Evolutionary conservation across 768 basidiomycete species (phyloP), one percentile per base, ranked within the genome.

Genomic region (Cubamyces sp.): DNA sequence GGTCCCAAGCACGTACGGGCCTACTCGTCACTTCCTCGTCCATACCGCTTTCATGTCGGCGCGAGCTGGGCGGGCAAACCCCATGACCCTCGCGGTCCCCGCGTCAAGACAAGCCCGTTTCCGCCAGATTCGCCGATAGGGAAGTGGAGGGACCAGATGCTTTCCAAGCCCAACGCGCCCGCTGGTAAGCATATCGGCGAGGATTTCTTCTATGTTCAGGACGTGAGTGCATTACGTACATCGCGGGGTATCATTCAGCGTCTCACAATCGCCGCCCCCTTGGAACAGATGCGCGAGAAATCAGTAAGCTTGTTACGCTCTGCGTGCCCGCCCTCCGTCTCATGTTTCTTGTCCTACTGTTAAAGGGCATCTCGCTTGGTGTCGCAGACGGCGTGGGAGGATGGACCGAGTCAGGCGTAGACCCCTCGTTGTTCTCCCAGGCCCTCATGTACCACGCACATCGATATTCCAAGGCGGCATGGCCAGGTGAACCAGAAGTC

Each of bases 351-450:
- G 55, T 43, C 21, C 54, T 19, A 45, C 54, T 49, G 60, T 28
- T 61, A 42, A 48, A 92, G 90, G 90, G 91, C 23, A 72, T 92
- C 28, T 84, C 90, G 2, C 80, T 97, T 55, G 94, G 92, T 40
- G 84, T 97, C 5, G 92, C 94, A 41, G 95, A 98, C 68, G 95
- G 95, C 19, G 94, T 97, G 4, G 94, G 94, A 1, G 94, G 95
- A 19, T 98, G 96, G 96, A 82, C 85, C 50, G 84, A 88, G 40
- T 83, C 84, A 26, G 90, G 92, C 16, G 84, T 92, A 54, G 94
- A 97, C 74, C 93, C 93, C 0, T 88, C 93, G 0, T 77, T 96
- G 47, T 98, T 96, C 77, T 88, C 94, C 1, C 95, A 97, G 75
- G 85, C 92, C 0, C 78, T 98, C 53, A 94, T 96, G 91, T 95